Evolutionary conservation across 768 basidiomycete genomes (phyloP).

Genomic region (Russula ochroleuca): DNA sequence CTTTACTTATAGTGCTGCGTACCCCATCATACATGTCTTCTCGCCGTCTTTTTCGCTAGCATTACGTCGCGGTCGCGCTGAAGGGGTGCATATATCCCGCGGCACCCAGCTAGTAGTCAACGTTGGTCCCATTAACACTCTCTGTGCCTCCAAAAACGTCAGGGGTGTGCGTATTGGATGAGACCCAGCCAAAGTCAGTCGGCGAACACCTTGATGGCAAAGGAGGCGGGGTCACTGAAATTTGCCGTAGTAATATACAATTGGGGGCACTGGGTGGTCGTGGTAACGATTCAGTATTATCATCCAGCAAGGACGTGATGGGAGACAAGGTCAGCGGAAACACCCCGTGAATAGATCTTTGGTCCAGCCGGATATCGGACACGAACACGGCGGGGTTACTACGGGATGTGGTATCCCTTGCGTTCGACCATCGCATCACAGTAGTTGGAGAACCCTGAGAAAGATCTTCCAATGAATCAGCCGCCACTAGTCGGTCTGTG

Average conservation of each 20-base stretch:
- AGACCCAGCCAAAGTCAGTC: neutral
- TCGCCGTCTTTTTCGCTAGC: neutral
- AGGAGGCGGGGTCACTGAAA: neutral
- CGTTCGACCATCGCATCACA: neutral
- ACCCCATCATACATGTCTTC: neutral
- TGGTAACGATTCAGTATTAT: neutral
- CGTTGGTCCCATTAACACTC: neutral
- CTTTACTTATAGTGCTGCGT: neutral
- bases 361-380: neutral
- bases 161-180: neutral
- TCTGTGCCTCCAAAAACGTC: neutral
- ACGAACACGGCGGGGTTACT: neutral
- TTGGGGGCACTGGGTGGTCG: neutral
- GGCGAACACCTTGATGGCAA: neutral
- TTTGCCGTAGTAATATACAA: too few relatives aligned
- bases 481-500: neutral
- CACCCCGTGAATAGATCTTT: neutral
- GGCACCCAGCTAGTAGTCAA: neutral
- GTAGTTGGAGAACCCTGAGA: neutral
- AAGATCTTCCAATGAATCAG: neutral
- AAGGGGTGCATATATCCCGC: constrained; percentile 29
- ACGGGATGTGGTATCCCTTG: neutral
- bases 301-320: neutral
- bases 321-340: neutral
- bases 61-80: constrained; percentile 27